These are phyloP conservation scores for Panicum miliaceum DNA, from an alignment of 176 grass and related monocot species.

Conservation along the genomic window DNA sequence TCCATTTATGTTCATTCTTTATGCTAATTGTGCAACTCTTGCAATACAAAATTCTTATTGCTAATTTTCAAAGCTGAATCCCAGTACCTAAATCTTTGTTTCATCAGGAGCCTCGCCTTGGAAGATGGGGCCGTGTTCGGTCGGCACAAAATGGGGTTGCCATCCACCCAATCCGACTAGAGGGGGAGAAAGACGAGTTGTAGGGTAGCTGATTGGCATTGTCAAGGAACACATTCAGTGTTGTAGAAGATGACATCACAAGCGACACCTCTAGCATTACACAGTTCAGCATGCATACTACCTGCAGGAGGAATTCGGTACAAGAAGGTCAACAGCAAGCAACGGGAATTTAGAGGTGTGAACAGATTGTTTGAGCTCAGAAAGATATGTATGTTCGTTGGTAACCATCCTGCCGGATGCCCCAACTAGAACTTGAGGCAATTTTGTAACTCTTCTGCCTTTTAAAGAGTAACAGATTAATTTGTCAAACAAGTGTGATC, in stretches of 20 bases:
- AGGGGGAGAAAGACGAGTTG: conserved; percentile 44
- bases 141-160: conserved; percentile 72
- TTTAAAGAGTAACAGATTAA: conserved; percentile 16
- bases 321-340: neutral
- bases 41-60: neutral
- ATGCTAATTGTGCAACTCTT: neutral
- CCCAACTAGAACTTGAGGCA: conserved; percentile 3
- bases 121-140: conserved; percentile 65
- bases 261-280: neutral
- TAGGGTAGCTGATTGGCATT: conserved; percentile 26
- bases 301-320: neutral
- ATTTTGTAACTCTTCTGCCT: conserved; percentile 39
- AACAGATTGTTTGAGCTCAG: neutral
- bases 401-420: neutral
- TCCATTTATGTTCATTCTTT: neutral
- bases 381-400: neutral
- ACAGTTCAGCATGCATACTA: neutral
- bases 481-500: conserved; percentile 13
- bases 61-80: conserved; percentile 3
- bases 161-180: conserved; percentile 64
- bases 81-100: conserved; percentile 4
- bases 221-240: neutral
- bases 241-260: conserved; percentile 10
- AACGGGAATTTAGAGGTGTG: neutral
- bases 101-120: conserved; percentile 77